Evolutionary conservation across 2,329 filamentous ascomycete genomes (phyloP), one percentile per base, ranked within the genome.

Genomic region (Trichoderma atrobrunneum): DNA sequence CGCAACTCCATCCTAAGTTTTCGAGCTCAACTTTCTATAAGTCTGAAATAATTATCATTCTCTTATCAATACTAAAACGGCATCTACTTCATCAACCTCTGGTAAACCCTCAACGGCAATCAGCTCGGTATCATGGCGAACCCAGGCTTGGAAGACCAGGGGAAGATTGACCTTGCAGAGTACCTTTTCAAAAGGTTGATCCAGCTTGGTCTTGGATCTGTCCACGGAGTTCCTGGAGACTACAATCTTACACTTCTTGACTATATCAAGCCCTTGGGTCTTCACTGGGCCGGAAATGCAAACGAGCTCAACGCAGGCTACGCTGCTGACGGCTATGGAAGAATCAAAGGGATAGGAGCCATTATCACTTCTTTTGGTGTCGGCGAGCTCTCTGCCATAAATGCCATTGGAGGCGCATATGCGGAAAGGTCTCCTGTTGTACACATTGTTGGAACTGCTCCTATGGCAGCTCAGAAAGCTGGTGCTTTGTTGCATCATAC

Each of bases 331-430:
- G 88, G 87, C 2, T 90, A 90, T 74, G 84, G 86, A 3, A 81
- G 88, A 14, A 82, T 88, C 72, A 88, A 87, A 73, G 85, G 85
- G 7, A 78, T 86, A 7, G 80, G 81, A 7, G 83, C 82, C 43
- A 76, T 89, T 8, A 80, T 90, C 36, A 90, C 89, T 1, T 89
- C 88, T 0, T 89, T 89, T 75, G 89, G 88, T 5, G 88, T 90
- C 1, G 89, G 88, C 10, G 85, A 87, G 73, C 79, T 85, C 5
- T 89, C 87, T 4, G 87, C 87, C 7, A 83, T 89, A 76, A 89
- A 90, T 75, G 88, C 85, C 43, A 85, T 89, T 74, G 88, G 87
- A 3, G 88, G 88, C 1, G 86, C 87, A 4, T 89, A 86, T 76
- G 84, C 87, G 11, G 88, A 90, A 78, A 82, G 83, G 34, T 86